Evolutionary conservation across 75 land plant species (phyloP).

Genomic region (Selaginella tamariscina): DNA sequence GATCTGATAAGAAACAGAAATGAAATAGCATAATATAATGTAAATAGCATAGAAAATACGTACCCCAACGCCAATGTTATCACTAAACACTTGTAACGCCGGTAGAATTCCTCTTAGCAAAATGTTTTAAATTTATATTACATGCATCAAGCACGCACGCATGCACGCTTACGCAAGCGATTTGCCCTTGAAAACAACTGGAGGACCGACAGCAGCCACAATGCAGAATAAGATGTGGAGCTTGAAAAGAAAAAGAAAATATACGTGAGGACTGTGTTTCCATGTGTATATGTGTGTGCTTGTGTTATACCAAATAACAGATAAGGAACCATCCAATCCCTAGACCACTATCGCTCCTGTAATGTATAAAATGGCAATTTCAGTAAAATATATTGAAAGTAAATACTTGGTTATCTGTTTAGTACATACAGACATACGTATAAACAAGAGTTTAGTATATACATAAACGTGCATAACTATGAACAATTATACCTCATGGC

Average conservation of each 20-base stretch:
- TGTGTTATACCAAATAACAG: constrained; percentile 77
- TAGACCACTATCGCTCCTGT: constrained; percentile 79
- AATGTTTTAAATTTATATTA: background rate
- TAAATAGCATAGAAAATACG: no score
- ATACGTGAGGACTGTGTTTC: no score
- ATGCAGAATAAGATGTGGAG: constrained; percentile 61
- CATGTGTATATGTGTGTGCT: no score
- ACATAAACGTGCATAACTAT: background rate
- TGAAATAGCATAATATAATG: no score
- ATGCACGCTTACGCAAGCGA: constrained; percentile 57
- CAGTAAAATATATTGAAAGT: no score
- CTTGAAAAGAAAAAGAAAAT: no score
- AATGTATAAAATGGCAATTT: no score
- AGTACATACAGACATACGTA: no score
- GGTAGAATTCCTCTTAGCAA: constrained; percentile 68
- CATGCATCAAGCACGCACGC: background rate
- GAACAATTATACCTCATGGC: constrained; percentile 66
- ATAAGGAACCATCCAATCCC: constrained; percentile 83
- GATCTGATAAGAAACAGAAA: no score
- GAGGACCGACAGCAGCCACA: constrained; percentile 81
- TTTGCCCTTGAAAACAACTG: constrained; percentile 72
- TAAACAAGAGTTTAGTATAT: background rate
- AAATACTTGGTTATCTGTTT: no score
- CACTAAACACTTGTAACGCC: constrained; percentile 46
- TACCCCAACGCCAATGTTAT: constrained; percentile 57